A percentile compares a stretch with the other conserved stretches of the same genome.
Evolutionary conservation across 805 yeast species (phyloP).

Genomic region (Phaffomyces thermotolerans): DNA sequence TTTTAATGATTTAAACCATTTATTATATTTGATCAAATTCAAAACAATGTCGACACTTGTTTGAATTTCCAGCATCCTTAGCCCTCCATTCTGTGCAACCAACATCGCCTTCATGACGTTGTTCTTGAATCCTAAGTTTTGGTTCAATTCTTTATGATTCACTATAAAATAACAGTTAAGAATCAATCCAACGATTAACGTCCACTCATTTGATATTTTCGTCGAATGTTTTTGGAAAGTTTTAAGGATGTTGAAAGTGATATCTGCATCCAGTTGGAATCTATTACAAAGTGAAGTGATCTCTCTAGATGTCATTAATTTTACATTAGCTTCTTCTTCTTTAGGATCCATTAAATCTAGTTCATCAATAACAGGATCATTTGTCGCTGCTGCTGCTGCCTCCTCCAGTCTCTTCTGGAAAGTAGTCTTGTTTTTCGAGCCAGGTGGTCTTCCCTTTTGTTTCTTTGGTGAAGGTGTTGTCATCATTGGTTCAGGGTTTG

Average conservation of each 20-base stretch:
- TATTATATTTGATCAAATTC: slow-evolving; percentile 45
- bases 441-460: slow-evolving; percentile 17
- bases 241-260: slow-evolving; percentile 42
- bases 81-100: slow-evolving; percentile 45
- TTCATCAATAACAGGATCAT: neutral
- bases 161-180: slow-evolving; percentile 51
- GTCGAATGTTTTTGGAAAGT: slow-evolving; percentile 44
- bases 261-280: slow-evolving; percentile 51
- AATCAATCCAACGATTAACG: slow-evolving; percentile 58
- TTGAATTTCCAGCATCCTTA: slow-evolving; percentile 40
- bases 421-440: slow-evolving; percentile 17
- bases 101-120: slow-evolving; percentile 45
- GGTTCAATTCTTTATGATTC: slow-evolving; percentile 38
- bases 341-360: neutral
- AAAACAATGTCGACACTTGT: slow-evolving; percentile 49
- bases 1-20: slow-evolving; percentile 57
- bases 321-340: slow-evolving; percentile 9
- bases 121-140: slow-evolving; percentile 42
- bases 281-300: slow-evolving; percentile 49
- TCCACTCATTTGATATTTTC: slow-evolving; percentile 60
- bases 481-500: neutral
- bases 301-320: slow-evolving; percentile 33
- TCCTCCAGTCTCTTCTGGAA: slow-evolving; percentile 25
- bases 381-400: slow-evolving; percentile 25
- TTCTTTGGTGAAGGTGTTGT: slow-evolving; percentile 14